phyloP scores from a whole-genome alignment of 305 asterid species.

The Fraxinus sp. region DNA sequence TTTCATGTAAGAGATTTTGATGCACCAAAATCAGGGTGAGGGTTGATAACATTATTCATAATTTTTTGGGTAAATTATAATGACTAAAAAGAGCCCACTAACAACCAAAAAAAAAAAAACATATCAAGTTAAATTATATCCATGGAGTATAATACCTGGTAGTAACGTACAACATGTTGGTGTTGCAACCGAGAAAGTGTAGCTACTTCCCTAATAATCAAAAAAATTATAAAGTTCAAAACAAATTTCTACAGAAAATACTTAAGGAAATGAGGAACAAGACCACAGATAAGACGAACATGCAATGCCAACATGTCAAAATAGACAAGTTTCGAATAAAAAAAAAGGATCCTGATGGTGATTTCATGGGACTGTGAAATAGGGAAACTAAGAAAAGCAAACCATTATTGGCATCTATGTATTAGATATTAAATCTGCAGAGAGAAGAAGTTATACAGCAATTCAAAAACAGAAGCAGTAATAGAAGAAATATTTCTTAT shows the following conservation, averaged over 20 bases:
- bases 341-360: neutral
- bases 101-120: conserved; percentile 19
- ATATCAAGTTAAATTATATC: conserved; percentile 6
- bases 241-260: conserved; percentile 1
- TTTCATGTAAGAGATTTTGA: neutral
- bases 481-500: neutral
- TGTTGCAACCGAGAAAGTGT: conserved; percentile 97
- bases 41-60: neutral
- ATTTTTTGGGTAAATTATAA: neutral
- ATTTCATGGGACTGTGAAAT: neutral
- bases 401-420: neutral
- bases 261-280: conserved; percentile 8
- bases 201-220: conserved; percentile 80
- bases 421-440: neutral
- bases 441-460: neutral
- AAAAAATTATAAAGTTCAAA: conserved; percentile 21
- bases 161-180: conserved; percentile 94
- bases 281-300: neutral
- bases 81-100: neutral
- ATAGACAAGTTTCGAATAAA: neutral
- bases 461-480: neutral
- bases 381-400: neutral
- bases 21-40: neutral
- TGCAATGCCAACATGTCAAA: neutral
- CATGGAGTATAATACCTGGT: conserved; percentile 59